Evolutionary conservation across 2,329 filamentous ascomycete species (phyloP).

Genomic region (Cercospora brassicicola): DNA sequence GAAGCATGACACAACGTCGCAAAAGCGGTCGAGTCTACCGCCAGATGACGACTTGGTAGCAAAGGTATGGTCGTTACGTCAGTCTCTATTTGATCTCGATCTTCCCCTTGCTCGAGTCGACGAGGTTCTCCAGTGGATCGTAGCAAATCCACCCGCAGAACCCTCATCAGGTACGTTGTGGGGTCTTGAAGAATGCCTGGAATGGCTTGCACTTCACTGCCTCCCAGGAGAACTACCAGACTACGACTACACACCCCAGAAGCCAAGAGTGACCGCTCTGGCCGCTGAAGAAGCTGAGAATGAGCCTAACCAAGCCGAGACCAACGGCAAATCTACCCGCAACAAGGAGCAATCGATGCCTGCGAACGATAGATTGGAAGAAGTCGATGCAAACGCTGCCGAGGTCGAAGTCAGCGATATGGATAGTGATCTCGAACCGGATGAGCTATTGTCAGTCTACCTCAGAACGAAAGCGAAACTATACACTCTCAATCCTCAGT

Average conservation of each 20-base stretch:
- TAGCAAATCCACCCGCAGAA: slow-evolving; percentile 59
- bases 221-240: slow-evolving; percentile 40
- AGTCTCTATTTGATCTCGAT: slow-evolving; percentile 66
- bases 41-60: slow-evolving; percentile 76
- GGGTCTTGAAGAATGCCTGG: slow-evolving; percentile 83
- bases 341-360: background rate
- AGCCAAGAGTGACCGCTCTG: slow-evolving; percentile 24
- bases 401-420: slow-evolving; percentile 48
- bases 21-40: slow-evolving; percentile 53
- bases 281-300: slow-evolving; percentile 12
- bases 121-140: slow-evolving; percentile 59
- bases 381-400: background rate
- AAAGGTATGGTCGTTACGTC: slow-evolving; percentile 80
- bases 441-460: slow-evolving; percentile 67
- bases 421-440: slow-evolving; percentile 52
- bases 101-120: slow-evolving; percentile 66
- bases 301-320: slow-evolving; percentile 12
- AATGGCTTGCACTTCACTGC: slow-evolving; percentile 85
- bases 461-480: slow-evolving; percentile 66
- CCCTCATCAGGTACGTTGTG: slow-evolving; percentile 55
- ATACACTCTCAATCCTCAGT: slow-evolving; percentile 47
- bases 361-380: background rate
- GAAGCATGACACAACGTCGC: slow-evolving; percentile 34
- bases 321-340: background rate
- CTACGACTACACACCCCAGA: slow-evolving; percentile 35